Evolutionary conservation across 176 grass and related monocot species (phyloP).

Genomic region (Tillandsia leiboldiana): DNA sequence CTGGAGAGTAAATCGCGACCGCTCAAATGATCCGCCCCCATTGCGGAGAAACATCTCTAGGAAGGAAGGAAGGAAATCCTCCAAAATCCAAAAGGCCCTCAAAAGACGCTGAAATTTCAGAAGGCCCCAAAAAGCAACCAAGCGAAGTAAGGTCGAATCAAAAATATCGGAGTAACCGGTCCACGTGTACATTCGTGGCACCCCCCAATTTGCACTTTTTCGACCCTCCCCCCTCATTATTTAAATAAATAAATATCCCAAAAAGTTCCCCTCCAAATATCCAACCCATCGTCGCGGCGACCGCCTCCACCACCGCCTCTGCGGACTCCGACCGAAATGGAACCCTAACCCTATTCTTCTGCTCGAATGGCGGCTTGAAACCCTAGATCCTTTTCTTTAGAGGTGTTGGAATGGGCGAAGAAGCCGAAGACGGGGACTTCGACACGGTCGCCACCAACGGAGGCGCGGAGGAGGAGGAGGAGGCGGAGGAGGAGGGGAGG

Average conservation of each 20-base stretch:
- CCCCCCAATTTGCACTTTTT: not conserved
- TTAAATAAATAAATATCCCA: not conserved
- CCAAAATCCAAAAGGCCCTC: not conserved
- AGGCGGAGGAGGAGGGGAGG: not conserved
- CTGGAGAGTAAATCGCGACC: too few relatives aligned
- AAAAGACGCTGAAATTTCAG: not conserved
- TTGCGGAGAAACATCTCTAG: too few relatives aligned
- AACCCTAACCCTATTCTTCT: not conserved
- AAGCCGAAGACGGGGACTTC: not conserved
- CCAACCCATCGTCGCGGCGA: not conserved
- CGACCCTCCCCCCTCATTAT: not conserved
- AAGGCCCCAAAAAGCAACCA: not conserved
- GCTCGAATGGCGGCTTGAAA: not conserved
- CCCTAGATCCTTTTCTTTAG: not conserved
- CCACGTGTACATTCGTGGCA: conserved; percentile 3
- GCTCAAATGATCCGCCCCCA: too few relatives aligned
- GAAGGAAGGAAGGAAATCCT: too few relatives aligned
- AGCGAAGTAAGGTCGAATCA: not conserved
- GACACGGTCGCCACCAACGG: not conserved
- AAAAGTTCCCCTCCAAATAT: not conserved
- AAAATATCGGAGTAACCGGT: not conserved
- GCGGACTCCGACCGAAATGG: not conserved
- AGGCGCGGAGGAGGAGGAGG: not conserved
- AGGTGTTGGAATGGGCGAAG: conserved; percentile 1
- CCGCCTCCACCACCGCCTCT: not conserved